Base-by-base conservation (phyloP, 2,329 filamentous ascomycete genomes). In the Colletotrichum ledebouriae region DNA sequence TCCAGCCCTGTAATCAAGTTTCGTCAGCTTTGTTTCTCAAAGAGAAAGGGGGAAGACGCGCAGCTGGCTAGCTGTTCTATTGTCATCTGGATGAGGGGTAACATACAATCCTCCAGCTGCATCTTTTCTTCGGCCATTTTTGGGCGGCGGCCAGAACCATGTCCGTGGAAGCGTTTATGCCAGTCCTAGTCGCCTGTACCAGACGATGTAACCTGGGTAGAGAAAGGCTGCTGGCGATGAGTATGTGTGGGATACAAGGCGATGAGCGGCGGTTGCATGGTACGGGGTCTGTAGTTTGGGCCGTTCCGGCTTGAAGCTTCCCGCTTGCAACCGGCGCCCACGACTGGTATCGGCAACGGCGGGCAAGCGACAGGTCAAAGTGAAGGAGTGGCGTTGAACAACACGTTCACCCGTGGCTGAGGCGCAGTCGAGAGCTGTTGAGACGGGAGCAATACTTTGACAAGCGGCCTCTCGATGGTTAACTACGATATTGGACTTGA, bases 41-140 rank as follows among this genome's bases (percentile, higher is more conserved):
- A 55, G 20, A 52, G 5, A 3, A 1, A 12, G 17, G 53, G 33
- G 13, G 6, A 41, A 60, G 37, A 33, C 29, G 59, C 64, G 72
- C 56, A 74, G 75, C 62, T 58, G 20, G 13, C n/a, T 39, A 58
- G 60, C 33, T 65, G 12, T n/a, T 37, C 52, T 20, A 22, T 17
- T 12, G 20, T 50, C 17, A 44, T 55, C 41, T 25, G 52, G 25
- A 20, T 65, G 55, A 59, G 61, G 65, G 61, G 68, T 57, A 62
- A 80, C 85, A 78, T 84, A 94, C 94, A 97, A 81, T 97, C 94
- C 88, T 94, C 92, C 84, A 97, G 85, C 81, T 89, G 90, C 92
- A 96, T 94, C 80, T 91, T 93, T 85, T 84, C 83, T 84, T 88
- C 86, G 83, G 88, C 85, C 92, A 95, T 95, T 77, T 78, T 89